A percentile compares a stretch with the other conserved stretches of the same genome.
These are phyloP conservation scores for Sporothrix sp. DNA, from an alignment of 2,329 filamentous ascomycete genomes.

Conservation along the genomic window DNA sequence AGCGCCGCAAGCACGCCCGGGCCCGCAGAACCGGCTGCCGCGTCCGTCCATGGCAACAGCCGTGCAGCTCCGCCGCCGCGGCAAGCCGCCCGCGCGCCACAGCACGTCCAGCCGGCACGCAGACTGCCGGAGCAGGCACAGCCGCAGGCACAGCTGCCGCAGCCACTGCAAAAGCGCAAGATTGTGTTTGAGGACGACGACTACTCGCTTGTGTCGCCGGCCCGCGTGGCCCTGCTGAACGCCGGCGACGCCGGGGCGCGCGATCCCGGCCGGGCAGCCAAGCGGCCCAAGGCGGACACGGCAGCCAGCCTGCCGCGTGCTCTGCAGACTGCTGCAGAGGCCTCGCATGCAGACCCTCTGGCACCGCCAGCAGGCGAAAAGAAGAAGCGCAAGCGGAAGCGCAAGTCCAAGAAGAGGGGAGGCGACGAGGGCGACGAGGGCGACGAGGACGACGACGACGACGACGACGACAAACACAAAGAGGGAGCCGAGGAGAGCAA, in stretches of 20 bases:
- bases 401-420: constrained; percentile 14
- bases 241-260: background rate
- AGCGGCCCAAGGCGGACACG: constrained; percentile 6
- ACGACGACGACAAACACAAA: background rate
- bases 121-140: no score
- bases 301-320: background rate
- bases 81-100: background rate
- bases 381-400: constrained; percentile 15
- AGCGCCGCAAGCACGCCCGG: constrained; percentile 2
- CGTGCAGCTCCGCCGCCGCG: background rate
- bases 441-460: background rate
- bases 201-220: constrained; percentile 6
- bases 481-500: background rate
- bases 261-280: background rate
- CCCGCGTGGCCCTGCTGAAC: background rate
- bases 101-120: no score
- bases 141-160: constrained; percentile 6
- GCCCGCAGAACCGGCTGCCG: background rate
- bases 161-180: constrained; percentile 12
- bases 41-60: background rate
- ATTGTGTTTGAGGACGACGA: constrained; percentile 22
- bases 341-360: background rate
- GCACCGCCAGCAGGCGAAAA: constrained; percentile 8
- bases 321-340: background rate
- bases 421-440: constrained; percentile 2